phyloP scores from a whole-genome alignment of 2,329 filamentous ascomycete genomes.

The Lachnellula subtilissima region DNA sequence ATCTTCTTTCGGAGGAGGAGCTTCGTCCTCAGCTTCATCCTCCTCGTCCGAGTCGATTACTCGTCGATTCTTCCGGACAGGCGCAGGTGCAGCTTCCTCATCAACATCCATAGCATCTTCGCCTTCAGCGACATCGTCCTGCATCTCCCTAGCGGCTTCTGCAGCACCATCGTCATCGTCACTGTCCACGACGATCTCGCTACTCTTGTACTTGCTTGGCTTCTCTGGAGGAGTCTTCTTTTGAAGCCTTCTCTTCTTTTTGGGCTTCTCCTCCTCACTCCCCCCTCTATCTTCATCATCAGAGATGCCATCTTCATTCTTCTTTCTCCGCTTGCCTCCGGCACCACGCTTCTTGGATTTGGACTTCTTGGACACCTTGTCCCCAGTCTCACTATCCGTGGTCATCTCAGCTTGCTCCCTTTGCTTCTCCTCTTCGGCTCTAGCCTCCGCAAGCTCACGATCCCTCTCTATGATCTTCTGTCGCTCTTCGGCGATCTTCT shows the following conservation, averaged over 20 bases:
- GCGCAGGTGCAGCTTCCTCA: conserved; percentile 24
- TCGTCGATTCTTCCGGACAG: conserved; percentile 22
- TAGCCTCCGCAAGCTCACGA: conserved; percentile 64
- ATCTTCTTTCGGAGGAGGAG: conserved; percentile 15
- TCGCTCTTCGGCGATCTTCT: conserved; percentile 81
- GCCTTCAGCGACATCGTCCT: conserved; percentile 20
- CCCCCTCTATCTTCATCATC: conserved; percentile 31
- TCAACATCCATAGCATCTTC: conserved; percentile 18
- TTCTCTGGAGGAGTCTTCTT: conserved; percentile 28
- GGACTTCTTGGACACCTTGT: conserved; percentile 69
- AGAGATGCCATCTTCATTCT: conserved; percentile 31
- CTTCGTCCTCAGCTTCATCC: conserved; percentile 24
- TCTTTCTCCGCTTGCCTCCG: conserved; percentile 39
- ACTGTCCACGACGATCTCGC: conserved; percentile 32
- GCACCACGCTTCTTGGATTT: conserved; percentile 44
- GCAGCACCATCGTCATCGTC: conserved; percentile 30
- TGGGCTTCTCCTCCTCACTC: conserved; percentile 33
- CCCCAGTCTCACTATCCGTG: conserved; percentile 75
- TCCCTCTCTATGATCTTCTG: conserved; percentile 74
- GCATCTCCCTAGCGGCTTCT: conserved; percentile 27
- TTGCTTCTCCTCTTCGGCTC: conserved; percentile 64
- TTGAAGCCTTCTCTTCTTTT: conserved; percentile 32
- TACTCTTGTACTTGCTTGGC: conserved; percentile 31
- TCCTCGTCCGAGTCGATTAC: conserved; percentile 30
- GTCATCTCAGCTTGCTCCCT: conserved; percentile 74